These are phyloP conservation scores for Fragaria vesca DNA, from an alignment of 306 rosid species.

Conservation along the genomic window DNA sequence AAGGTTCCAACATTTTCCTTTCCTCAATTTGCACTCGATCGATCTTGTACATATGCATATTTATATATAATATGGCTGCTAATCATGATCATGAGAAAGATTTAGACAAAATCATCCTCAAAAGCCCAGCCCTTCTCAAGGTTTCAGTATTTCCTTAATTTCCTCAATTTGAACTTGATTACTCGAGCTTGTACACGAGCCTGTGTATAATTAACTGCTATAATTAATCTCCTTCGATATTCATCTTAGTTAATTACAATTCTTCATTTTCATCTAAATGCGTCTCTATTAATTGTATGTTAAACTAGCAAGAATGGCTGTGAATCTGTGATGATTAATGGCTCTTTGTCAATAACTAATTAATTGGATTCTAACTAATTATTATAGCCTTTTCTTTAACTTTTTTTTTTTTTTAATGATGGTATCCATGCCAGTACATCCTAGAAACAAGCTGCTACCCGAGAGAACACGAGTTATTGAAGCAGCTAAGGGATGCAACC, in stretches of 20 bases:
- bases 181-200: neutral
- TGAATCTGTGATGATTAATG: neutral
- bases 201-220: neutral
- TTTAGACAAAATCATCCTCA: slow-evolving; percentile 27
- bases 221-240: no score
- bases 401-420: no score
- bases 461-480: no score
- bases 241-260: neutral
- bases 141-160: neutral
- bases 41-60: no score
- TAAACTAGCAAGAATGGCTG: neutral
- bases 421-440: slow-evolving; percentile 40
- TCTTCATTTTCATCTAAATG: neutral
- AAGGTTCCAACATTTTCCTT: no score
- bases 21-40: no score
- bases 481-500: no score
- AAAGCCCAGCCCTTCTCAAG: slow-evolving; percentile 34
- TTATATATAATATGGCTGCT: no score
- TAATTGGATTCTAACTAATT: no score
- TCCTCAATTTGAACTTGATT: no score
- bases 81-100: neutral
- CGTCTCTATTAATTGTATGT: neutral
- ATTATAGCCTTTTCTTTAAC: no score
- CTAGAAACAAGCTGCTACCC: slow-evolving; percentile 31
- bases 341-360: no score